Conservation (phyloP, 1,284 basidiomycete genomes). For the Ustilago sp. region DNA sequence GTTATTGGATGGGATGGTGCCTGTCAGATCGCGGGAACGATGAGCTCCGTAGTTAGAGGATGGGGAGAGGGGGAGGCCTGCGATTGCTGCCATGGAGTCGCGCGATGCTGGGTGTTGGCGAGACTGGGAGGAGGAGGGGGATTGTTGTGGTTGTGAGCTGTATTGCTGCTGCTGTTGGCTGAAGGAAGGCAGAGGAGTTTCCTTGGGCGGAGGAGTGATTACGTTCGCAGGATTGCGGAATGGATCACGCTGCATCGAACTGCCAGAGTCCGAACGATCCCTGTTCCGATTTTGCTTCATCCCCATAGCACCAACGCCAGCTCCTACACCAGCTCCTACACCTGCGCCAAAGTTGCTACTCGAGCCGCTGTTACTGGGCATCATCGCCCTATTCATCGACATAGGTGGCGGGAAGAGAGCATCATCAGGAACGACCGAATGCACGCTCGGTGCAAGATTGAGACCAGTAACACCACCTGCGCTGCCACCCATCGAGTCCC, state of each 20-base stretch:
- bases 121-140: background rate
- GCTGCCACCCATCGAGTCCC: constrained; percentile 34
- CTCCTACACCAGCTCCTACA: constrained; percentile 11
- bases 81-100: constrained; percentile 36
- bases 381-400: constrained; percentile 25
- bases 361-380: constrained; percentile 9
- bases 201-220: constrained; percentile 3
- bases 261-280: constrained; percentile 19
- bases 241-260: constrained; percentile 25
- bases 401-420: constrained; percentile 49
- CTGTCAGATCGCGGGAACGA: constrained; percentile 23
- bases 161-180: constrained; percentile 13
- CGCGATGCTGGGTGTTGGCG: constrained; percentile 34
- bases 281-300: constrained; percentile 26
- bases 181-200: background rate
- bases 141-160: background rate
- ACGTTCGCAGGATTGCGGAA: constrained; percentile 30
- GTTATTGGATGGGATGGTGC: background rate
- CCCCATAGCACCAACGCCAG: constrained; percentile 13
- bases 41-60: constrained; percentile 22
- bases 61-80: constrained; percentile 30
- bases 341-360: constrained; percentile 15
- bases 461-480: constrained; percentile 1
- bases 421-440: constrained; percentile 49
- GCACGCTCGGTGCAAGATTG: constrained; percentile 30